phyloP scores from a whole-genome alignment of 2,329 filamentous ascomycete genomes.

The Fusarium nematophilum region DNA sequence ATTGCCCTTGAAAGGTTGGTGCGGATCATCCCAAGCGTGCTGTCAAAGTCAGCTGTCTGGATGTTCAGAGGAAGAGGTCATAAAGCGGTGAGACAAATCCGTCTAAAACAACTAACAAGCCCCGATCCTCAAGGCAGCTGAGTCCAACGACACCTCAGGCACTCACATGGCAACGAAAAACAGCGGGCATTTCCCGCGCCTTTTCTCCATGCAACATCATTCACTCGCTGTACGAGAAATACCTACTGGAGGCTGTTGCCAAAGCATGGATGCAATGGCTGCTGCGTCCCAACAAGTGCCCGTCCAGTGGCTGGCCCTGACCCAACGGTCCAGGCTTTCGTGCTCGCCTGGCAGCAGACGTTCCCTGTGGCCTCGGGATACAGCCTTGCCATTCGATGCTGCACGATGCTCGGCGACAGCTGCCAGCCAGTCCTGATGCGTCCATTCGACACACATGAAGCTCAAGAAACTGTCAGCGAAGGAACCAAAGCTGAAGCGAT shows the following conservation, averaged over 20 bases:
- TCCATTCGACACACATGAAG: not conserved
- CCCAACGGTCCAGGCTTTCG: not conserved
- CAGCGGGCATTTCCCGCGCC: not conserved
- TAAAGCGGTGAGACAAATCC: not conserved
- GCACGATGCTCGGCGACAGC: not conserved
- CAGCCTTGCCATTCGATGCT: not conserved
- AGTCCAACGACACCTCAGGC: not conserved
- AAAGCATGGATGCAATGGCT: not conserved
- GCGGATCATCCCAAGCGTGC: not conserved
- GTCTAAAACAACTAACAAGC: not conserved
- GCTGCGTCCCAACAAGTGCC: not conserved
- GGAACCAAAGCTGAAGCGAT: not conserved
- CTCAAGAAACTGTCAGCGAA: too few species aligned
- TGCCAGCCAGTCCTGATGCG: not conserved
- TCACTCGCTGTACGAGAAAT: not conserved
- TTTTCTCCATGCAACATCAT: not conserved
- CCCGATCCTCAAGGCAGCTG: not conserved
- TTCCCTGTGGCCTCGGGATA: not conserved
- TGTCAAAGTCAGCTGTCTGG: conserved; percentile 1
- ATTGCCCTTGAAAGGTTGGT: not conserved
- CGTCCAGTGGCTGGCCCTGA: not conserved
- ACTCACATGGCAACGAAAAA: not conserved
- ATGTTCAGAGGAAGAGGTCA: not conserved
- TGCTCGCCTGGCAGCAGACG: not conserved
- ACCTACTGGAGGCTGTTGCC: not conserved